Evolutionary conservation across 805 yeast genomes (phyloP).

Genomic region (Candida sphagnicola): DNA sequence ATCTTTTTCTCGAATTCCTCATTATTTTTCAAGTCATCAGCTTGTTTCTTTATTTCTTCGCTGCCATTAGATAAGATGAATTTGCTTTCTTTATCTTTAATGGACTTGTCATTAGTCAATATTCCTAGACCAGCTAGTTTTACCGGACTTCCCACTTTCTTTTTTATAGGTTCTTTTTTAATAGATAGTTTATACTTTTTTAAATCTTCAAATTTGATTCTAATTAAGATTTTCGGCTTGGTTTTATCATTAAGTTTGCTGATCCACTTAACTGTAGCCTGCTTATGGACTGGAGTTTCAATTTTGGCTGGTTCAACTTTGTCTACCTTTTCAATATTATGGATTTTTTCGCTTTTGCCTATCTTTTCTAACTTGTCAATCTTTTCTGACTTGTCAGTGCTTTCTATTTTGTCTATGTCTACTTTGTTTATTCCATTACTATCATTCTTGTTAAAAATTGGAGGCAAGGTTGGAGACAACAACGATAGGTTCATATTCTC

Average conservation of each 20-base stretch:
- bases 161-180: constrained; percentile 5
- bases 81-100: not conserved
- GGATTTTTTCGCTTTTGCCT: not conserved
- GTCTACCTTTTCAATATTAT: constrained; percentile 2
- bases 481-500: constrained; percentile 27
- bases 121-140: constrained; percentile 6
- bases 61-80: not conserved
- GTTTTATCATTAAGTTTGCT: constrained; percentile 21
- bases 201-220: constrained; percentile 17
- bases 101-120: not conserved
- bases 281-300: constrained; percentile 2
- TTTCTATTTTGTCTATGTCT: not conserved
- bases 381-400: not conserved
- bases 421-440: not conserved
- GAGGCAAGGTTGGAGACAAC: constrained; percentile 32
- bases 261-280: constrained; percentile 20
- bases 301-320: not conserved
- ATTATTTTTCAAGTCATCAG: constrained; percentile 1
- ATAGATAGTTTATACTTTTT: constrained; percentile 12
- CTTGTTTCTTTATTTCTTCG: not conserved
- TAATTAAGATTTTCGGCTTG: constrained; percentile 13
- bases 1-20: not conserved
- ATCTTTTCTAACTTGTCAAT: not conserved
- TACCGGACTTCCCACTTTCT: constrained; percentile 2
- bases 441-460: constrained; percentile 16